Percentiles rank a stretch among this genome's conserved stretches.
These are phyloP conservation scores for Spathaspora gorwiae DNA, from an alignment of 805 yeast genomes.

Conservation along the genomic window DNA sequence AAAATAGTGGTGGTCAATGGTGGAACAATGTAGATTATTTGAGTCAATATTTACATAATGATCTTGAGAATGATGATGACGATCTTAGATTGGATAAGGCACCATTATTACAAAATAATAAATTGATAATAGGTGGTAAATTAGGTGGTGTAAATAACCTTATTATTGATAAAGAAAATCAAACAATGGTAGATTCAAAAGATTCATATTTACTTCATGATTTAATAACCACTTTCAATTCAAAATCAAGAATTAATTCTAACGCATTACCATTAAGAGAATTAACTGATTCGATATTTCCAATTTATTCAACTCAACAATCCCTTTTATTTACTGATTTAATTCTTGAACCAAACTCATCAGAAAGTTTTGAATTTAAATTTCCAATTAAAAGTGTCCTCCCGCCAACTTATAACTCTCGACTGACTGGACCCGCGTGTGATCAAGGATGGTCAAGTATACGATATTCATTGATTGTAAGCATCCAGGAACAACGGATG, in stretches of 20 bases:
- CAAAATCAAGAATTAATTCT: conserved; percentile 9
- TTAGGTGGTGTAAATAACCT: conserved; percentile 36
- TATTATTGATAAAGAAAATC: conserved; percentile 12
- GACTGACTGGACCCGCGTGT: conserved; percentile 36
- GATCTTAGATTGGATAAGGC: conserved; percentile 19
- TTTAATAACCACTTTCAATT: conserved; percentile 27
- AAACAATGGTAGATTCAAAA: conserved; percentile 10
- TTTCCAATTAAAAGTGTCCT: conserved; percentile 19
- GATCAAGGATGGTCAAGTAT: conserved; percentile 38
- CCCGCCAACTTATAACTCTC: conserved; percentile 40
- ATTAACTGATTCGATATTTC: conserved; percentile 28
- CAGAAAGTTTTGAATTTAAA: conserved; percentile 17
- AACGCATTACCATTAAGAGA: conserved; percentile 17
- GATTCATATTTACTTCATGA: conserved; percentile 28
- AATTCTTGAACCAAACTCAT: conserved; percentile 13
- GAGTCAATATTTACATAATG: conserved; percentile 18
- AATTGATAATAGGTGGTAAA: conserved; percentile 27
- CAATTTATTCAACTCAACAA: conserved; percentile 39
- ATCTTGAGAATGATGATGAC: conserved; percentile 20
- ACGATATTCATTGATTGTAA: conserved; percentile 32
- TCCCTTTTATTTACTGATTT: conserved; percentile 33
- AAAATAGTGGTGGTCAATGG: conserved; percentile 15
- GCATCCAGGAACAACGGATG: conserved; percentile 22
- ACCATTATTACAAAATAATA: conserved; percentile 16
- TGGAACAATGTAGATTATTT: conserved; percentile 37